Conservation (phyloP, 169 alveolate genomes). For the Cyclospora cayetanensis region DNA sequence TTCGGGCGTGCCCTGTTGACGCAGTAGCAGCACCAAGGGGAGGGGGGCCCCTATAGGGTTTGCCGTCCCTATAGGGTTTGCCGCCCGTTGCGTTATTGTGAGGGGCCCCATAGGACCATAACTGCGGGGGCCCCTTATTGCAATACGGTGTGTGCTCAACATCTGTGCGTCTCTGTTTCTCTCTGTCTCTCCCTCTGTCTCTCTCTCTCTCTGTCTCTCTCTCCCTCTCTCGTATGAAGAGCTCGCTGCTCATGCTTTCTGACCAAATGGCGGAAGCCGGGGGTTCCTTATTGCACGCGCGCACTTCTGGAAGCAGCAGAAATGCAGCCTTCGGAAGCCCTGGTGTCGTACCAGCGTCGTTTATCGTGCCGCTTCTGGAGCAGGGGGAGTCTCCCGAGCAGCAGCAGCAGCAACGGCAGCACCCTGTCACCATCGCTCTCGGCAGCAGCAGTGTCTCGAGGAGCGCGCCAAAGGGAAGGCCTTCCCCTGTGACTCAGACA, state of each 20-base stretch:
- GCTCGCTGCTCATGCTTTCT: not conserved
- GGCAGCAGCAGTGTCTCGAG: not conserved
- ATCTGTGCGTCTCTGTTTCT: too few relatives aligned
- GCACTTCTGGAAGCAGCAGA: not conserved
- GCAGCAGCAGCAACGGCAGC: not conserved
- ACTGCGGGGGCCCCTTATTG: not conserved
- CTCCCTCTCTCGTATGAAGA: not conserved
- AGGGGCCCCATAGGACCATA: not conserved
- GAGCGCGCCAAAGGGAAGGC: too few relatives aligned
- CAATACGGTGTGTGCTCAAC: not conserved
- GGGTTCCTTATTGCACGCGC: not conserved
- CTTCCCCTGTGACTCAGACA: too few relatives aligned
- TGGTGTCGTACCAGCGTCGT: too few relatives aligned
- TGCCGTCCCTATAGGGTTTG: not conserved
- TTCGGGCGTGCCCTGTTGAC: too few relatives aligned
- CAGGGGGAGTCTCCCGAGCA: not conserved
- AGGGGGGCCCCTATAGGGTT: not conserved
- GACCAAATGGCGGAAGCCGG: not conserved
- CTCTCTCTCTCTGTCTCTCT: not conserved
- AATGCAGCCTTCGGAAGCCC: not conserved
- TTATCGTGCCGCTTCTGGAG: not conserved
- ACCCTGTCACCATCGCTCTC: not conserved
- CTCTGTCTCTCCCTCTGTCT: not conserved
- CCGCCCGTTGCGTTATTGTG: not conserved
- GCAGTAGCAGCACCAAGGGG: too few relatives aligned